phyloP scores from a whole-genome alignment of 208 protist genomes.

The Lotmaria passim region DNA sequence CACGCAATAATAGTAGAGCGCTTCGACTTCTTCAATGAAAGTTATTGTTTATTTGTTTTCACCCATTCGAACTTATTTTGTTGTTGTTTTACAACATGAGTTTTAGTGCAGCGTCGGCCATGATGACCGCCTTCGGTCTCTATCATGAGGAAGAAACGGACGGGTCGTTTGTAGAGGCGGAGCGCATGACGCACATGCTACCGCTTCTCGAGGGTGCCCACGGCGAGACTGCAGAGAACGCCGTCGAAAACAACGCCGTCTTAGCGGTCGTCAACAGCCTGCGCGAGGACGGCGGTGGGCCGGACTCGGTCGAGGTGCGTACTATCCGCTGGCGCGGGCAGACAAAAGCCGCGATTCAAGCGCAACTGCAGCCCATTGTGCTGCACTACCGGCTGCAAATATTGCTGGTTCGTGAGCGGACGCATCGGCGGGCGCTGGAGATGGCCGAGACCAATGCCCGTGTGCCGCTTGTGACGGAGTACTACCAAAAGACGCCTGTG shows the following conservation, averaged over 20 bases:
- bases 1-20: no score
- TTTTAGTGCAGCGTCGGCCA: conserved; percentile 6
- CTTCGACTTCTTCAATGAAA: no score
- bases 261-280: conserved; percentile 25
- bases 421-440: conserved; percentile 41
- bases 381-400: conserved; percentile 62
- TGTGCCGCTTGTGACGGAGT: conserved; percentile 27
- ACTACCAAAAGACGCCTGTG: conserved; percentile 18
- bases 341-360: conserved; percentile 32
- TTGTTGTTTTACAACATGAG: conserved; percentile 7
- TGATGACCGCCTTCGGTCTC: conserved; percentile 33
- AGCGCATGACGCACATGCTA: conserved; percentile 39
- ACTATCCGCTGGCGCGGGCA: conserved; percentile 54
- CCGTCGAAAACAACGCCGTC: conserved; percentile 11
- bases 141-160: conserved; percentile 16
- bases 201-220: conserved; percentile 34
- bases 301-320: conserved; percentile 23
- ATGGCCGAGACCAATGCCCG: conserved; percentile 46
- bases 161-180: conserved; percentile 8
- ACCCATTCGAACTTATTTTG: neutral
- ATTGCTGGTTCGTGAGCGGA: conserved; percentile 55
- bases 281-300: conserved; percentile 11
- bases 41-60: neutral
- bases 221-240: neutral
- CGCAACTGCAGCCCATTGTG: conserved; percentile 43